Percentiles rank a stretch among this genome's conserved stretches.
Evolutionary conservation across 1,139 yeast species (phyloP).

Genomic region (Hyphopichia khmerensis): DNA sequence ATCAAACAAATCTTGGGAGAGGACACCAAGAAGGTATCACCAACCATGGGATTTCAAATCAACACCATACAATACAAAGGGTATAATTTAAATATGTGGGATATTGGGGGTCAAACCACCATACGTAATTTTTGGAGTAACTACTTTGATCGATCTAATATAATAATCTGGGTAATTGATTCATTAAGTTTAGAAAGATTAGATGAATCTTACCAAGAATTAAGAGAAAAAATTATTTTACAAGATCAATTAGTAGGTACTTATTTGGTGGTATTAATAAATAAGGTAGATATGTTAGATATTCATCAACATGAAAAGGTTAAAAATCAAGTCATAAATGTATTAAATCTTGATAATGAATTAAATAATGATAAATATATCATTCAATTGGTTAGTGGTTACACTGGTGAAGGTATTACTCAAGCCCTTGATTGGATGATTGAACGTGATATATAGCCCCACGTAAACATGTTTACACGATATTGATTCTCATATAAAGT

Average conservation of each 20-base stretch:
- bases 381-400: conserved; percentile 54
- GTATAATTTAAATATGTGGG: conserved; percentile 61
- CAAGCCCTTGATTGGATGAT: conserved; percentile 53
- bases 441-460: conserved; percentile 3
- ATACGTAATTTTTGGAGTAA: conserved; percentile 87
- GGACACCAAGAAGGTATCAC: conserved; percentile 37
- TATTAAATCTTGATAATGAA: neutral
- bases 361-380: conserved; percentile 28
- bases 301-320: conserved; percentile 16
- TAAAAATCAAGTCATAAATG: conserved; percentile 14
- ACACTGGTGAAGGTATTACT: conserved; percentile 49
- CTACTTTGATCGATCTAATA: conserved; percentile 83
- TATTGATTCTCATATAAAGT: too few relatives aligned
- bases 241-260: conserved; percentile 75
- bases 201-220: conserved; percentile 62
- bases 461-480: too few relatives aligned
- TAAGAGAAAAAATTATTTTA: conserved; percentile 53
- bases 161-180: conserved; percentile 92
- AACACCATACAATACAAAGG: conserved; percentile 34
- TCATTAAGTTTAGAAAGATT: conserved; percentile 60
- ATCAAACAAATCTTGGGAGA: conserved; percentile 62
- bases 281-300: conserved; percentile 54
- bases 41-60: conserved; percentile 57
- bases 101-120: conserved; percentile 83
- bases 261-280: conserved; percentile 52